Evolutionary conservation across 202 grass and related monocot genomes (phyloP), one percentile per base, ranked within the genome.

Genomic region (Musa balbisiana): DNA sequence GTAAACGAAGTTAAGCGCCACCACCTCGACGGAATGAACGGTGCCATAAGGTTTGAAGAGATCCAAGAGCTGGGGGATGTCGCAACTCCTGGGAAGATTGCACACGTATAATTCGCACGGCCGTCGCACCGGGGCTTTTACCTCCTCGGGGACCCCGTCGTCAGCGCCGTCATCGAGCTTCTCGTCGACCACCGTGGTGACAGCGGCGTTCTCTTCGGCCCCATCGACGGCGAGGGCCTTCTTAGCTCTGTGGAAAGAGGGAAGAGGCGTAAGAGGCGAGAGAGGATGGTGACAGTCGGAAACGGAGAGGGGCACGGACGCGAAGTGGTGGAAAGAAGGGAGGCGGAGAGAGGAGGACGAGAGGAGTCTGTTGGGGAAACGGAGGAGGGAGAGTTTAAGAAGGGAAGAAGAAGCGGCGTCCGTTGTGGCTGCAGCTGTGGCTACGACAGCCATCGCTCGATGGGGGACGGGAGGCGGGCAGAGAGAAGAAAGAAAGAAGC

Each of bases 41-140:
- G 70, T 88, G 76, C 85, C 91, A 73, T 86, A 75, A 53, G 83
- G 78, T 3, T 65, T 75, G 85, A 94, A 94, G 56, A 94, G 81
- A 56, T 87, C 27, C 79, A 91, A 68, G 51, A 94, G 83, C 22
- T 89, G 79, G 9, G 85, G 69, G 50, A 84, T 82, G 16, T 75
- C 86, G 79, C 58, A 85, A 10, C 86, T 85, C 64, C 91, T 84
- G 1, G 88, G 88, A 51, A 94, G 77, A 69, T 94, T 94, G 82
- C 91, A 91, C 5, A 86, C 88, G 79, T 86, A 94, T 21, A 91
- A 75, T 29, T 94, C 85, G 64, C 88, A 81, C 49, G 88, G 88
- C 49, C 87, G 88, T 29, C 91, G 83, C 67, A 73, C 66, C 51
- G 1, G 59, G 5, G 13, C 12, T 16, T 64, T 77, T 14, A 11